Conservation (phyloP, 768 basidiomycete genomes). For the Dictyophora rubrovolvata region DNA sequence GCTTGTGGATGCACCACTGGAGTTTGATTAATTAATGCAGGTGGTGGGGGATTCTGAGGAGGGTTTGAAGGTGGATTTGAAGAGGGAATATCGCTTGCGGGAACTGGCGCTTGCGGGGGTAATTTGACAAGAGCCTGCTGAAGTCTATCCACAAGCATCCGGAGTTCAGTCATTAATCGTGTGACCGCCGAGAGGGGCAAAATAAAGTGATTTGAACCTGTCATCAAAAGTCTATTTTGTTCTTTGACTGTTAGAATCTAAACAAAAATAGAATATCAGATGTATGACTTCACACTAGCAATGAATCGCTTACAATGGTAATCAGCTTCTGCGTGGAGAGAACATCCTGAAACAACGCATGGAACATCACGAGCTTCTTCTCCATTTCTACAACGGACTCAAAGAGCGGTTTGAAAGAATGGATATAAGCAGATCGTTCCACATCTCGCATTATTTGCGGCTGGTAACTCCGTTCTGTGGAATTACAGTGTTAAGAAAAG, state of each 20-base stretch:
- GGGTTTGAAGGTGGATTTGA: neutral
- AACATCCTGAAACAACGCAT: slow-evolving; percentile 36
- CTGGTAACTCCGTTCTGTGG: slow-evolving; percentile 16
- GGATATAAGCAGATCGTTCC: slow-evolving; percentile 43
- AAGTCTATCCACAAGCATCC: neutral
- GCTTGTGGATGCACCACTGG: neutral
- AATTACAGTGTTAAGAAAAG: neutral
- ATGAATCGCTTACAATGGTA: slow-evolving; percentile 37
- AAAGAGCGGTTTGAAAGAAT: slow-evolving; percentile 38
- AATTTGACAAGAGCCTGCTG: slow-evolving; percentile 20
- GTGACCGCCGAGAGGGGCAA: slow-evolving; percentile 25
- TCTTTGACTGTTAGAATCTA: slow-evolving; percentile 21
- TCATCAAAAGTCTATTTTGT: slow-evolving; percentile 29
- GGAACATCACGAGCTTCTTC: slow-evolving; percentile 36
- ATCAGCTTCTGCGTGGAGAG: slow-evolving; percentile 40
- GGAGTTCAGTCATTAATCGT: slow-evolving; percentile 3
- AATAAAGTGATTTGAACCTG: slow-evolving; percentile 17
- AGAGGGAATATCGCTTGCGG: neutral
- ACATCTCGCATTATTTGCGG: slow-evolving; percentile 37
- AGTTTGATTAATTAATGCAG: neutral
- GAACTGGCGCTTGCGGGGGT: neutral
- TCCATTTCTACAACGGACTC: slow-evolving; percentile 41
- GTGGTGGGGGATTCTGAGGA: neutral
- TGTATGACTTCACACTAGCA: slow-evolving; percentile 1
- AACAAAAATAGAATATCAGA: neutral